Conservation (phyloP, 2,329 filamentous ascomycete genomes). For the Ophiostoma ips region DNA sequence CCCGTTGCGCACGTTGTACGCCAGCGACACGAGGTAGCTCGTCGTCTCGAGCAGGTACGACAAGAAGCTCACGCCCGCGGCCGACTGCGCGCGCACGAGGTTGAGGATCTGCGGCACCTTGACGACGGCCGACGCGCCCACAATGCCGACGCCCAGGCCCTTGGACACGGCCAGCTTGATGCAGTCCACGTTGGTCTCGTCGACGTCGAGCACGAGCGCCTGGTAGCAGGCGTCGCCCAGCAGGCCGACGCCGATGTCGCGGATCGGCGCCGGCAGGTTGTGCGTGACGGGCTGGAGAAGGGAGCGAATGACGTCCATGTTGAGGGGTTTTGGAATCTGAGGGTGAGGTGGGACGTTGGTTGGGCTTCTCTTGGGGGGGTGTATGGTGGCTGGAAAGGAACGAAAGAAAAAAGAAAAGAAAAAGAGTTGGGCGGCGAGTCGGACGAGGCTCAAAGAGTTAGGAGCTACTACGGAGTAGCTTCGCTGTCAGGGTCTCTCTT, state of each 20-base stretch:
- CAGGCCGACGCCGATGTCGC: constrained; percentile 62
- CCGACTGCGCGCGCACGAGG: constrained; percentile 65
- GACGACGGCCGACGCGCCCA: constrained; percentile 77
- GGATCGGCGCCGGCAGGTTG: constrained; percentile 60
- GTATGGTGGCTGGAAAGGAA: neutral
- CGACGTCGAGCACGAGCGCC: constrained; percentile 70
- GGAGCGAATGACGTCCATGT: constrained; percentile 48
- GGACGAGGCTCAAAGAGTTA: too few relatives aligned
- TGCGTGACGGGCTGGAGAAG: constrained; percentile 56
- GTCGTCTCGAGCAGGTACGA: constrained; percentile 86
- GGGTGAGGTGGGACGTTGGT: neutral
- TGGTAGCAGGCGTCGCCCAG: constrained; percentile 77
- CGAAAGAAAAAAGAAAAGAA: too few relatives aligned
- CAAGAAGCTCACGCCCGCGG: constrained; percentile 74
- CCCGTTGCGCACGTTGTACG: constrained; percentile 80
- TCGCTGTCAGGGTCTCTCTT: too few relatives aligned
- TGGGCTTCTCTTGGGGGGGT: neutral
- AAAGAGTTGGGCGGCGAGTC: too few relatives aligned
- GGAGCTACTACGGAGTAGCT: too few relatives aligned
- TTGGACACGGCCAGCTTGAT: constrained; percentile 86
- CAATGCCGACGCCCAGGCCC: constrained; percentile 83
- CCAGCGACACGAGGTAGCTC: constrained; percentile 75
- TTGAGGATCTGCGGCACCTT: constrained; percentile 97
- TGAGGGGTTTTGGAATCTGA: neutral
- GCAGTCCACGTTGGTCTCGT: constrained; percentile 63